Evolutionary conservation across 306 rosid genomes (phyloP).

Genomic region (Sindora glabra): DNA sequence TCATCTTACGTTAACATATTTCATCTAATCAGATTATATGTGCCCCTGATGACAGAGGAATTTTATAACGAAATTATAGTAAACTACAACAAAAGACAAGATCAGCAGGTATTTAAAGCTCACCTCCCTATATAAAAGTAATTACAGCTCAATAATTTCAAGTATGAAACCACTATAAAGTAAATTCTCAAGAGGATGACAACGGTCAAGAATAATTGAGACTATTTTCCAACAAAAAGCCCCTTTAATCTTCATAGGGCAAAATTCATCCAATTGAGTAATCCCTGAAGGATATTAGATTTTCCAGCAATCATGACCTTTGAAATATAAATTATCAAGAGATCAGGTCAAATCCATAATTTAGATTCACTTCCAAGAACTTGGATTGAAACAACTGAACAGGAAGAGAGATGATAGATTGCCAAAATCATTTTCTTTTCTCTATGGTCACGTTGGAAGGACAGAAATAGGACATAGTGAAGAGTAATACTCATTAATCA

Average conservation of each 20-base stretch:
- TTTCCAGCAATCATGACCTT: neutral
- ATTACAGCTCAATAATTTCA: neutral
- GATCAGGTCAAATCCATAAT: neutral
- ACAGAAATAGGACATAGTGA: neutral
- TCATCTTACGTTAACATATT: no score
- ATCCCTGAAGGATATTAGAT: conserved; percentile 11
- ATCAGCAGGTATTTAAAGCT: conserved; percentile 4
- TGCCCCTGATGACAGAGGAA: no score
- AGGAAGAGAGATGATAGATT: neutral
- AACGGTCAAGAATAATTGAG: conserved; percentile 10
- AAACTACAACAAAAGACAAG: no score
- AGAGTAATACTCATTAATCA: neutral
- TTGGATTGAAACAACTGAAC: no score
- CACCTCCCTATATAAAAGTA: conserved; percentile 8
- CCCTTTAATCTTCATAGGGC: conserved; percentile 5
- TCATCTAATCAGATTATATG: no score
- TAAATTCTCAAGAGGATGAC: neutral
- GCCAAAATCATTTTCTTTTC: neutral
- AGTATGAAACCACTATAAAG: neutral
- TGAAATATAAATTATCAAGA: neutral
- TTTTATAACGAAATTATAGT: no score
- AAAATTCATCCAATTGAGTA: conserved; percentile 4
- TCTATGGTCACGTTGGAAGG: neutral
- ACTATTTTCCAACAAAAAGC: conserved; percentile 4
- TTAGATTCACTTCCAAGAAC: neutral